Base-by-base conservation (phyloP, 2,329 filamentous ascomycete genomes). In the Aspergillus amoenus region DNA sequence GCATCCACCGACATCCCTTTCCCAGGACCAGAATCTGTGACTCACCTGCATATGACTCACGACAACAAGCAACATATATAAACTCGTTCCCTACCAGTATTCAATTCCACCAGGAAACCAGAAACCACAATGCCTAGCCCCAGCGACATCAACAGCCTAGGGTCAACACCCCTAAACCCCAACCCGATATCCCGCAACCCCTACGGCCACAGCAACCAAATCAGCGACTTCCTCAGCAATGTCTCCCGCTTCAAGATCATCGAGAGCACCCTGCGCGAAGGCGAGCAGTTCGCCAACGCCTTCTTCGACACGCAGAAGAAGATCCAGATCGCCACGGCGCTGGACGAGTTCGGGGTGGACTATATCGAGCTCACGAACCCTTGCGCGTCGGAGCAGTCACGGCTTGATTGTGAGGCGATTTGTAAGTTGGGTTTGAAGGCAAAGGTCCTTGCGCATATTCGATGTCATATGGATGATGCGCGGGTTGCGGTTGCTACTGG, bases 391-490 rank as follows among this genome's bases (percentile, higher is more conserved):
- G 88, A 92, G 79, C 91, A 96, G 78, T 95, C 91, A 53, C 85
- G 88, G 73, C 77, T 80, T 70, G 93, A 97, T 79, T 96, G 91
- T 76, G 88, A 94, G 79, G 87, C 88, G 55, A 96, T 97, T 71
- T 95, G 91, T 88, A 91, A 93, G 83, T 88, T 97, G 52, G 92
- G 92, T 63, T 85, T 97, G 76, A 93, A 91, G 88, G 84, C 85
- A 63, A 82, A 82, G 78, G 79, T 82, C 59, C 74, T 81, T 34
- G 89, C 86, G 68, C 88, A 94, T 78, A 89, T 93, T 69, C 84
- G 90, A 75, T 94, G 90, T 78, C 86, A 90, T 73, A 90, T 91
- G 88, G 86, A 89, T 65, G 91, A 94, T 81, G 91, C 90, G 67
- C 84, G 85, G 73, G 82, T 93, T 66, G 91, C 90, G 34, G 89